Conservation (phyloP, 768 basidiomycete genomes). For the Tubosaeta sp. region DNA sequence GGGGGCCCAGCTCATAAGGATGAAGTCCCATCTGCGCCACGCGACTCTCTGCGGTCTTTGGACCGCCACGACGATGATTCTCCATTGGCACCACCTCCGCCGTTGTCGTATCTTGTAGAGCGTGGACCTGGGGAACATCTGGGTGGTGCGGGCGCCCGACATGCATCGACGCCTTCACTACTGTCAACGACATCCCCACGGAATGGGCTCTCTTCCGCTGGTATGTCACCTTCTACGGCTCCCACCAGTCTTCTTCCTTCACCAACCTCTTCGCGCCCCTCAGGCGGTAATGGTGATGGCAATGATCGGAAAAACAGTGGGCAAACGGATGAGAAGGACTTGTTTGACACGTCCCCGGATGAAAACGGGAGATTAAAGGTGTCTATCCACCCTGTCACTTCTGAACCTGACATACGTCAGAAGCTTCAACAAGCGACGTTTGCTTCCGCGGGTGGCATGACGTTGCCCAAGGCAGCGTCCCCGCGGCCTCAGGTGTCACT, state of each 20-base stretch:
- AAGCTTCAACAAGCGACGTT: constrained; percentile 37
- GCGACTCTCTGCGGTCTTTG: constrained; percentile 37
- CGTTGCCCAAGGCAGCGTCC: constrained; percentile 20
- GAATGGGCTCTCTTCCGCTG: constrained; percentile 48
- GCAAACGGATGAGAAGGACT: constrained; percentile 43
- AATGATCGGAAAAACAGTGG: constrained; percentile 40
- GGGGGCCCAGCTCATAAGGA: constrained; percentile 46
- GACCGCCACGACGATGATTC: constrained; percentile 56
- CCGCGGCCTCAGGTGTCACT: constrained; percentile 20
- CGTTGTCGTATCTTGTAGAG: constrained; percentile 79
- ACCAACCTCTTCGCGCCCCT: constrained; percentile 66
- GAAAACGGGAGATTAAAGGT: constrained; percentile 37
- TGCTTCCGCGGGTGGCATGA: constrained; percentile 31
- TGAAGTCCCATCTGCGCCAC: constrained; percentile 20
- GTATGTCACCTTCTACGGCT: constrained; percentile 71
- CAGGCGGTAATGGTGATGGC: constrained; percentile 52
- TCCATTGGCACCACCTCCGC: constrained; percentile 87
- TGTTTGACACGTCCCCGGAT: constrained; percentile 25
- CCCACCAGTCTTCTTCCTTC: constrained; percentile 74
- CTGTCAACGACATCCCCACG: constrained; percentile 57
- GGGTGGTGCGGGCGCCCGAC: constrained; percentile 41
- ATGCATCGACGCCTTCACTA: constrained; percentile 67
- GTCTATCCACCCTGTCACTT: constrained; percentile 48
- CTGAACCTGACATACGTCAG: constrained; percentile 60
- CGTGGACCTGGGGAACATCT: constrained; percentile 52